Evolutionary conservation across 306 rosid genomes (phyloP).

Genomic region (Cicer chorassanicum): DNA sequence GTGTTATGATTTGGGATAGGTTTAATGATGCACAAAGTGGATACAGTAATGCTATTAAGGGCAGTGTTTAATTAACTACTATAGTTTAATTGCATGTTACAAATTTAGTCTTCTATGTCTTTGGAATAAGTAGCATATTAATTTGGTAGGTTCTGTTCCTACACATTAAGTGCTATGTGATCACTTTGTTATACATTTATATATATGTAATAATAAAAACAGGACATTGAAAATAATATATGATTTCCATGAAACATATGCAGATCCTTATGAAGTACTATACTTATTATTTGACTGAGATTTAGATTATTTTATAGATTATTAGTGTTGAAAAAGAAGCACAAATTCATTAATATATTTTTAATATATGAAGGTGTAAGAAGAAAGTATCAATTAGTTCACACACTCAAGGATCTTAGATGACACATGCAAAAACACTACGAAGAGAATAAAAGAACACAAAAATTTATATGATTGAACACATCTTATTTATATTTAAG

Average conservation of each 20-base stretch:
- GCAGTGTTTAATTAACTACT: constrained; percentile 26
- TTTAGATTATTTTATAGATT: not conserved
- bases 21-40: constrained; percentile 30
- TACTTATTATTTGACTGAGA: not conserved
- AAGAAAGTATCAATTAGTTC: too few relatives aligned
- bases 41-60: constrained; percentile 45
- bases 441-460: too few relatives aligned
- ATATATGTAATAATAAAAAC: not conserved
- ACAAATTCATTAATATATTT: too few relatives aligned
- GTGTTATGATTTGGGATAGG: constrained; percentile 72
- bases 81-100: not conserved
- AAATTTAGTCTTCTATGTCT: too few relatives aligned
- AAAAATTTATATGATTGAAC: too few relatives aligned
- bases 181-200: not conserved
- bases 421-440: too few relatives aligned
- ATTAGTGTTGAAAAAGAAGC: not conserved
- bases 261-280: not conserved
- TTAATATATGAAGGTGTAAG: too few relatives aligned
- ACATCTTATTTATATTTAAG: too few relatives aligned
- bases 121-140: constrained; percentile 36
- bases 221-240: not conserved
- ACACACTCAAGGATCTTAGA: too few relatives aligned
- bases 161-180: not conserved
- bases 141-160: constrained; percentile 26
- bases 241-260: not conserved